These are phyloP conservation scores for Colletotrichum tamarilloi DNA, from an alignment of 2,329 filamentous ascomycete genomes.

Conservation along the genomic window DNA sequence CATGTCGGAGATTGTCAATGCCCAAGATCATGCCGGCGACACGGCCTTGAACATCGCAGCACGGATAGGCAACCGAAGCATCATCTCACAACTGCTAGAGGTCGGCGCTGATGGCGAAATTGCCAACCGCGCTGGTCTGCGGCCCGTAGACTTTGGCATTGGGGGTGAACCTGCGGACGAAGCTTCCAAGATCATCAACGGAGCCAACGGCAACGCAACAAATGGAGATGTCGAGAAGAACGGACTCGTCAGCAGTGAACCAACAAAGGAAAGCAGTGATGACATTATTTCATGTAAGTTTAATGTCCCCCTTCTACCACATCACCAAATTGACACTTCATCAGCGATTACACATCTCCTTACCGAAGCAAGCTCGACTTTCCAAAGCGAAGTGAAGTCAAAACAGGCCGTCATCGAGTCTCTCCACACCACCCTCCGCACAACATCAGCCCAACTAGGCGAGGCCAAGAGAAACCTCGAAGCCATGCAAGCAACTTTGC, in stretches of 20 bases:
- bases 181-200: constrained; percentile 30
- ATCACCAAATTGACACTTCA: constrained; percentile 42
- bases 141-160: constrained; percentile 94
- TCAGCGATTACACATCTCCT: constrained; percentile 85
- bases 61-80: constrained; percentile 90
- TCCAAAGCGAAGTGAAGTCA: constrained; percentile 81
- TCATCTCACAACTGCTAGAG: constrained; percentile 96
- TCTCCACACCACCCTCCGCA: constrained; percentile 83
- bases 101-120: constrained; percentile 95
- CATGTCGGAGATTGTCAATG: constrained; percentile 97
- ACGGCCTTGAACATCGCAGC: constrained; percentile 95
- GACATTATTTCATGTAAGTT: constrained; percentile 83
- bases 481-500: constrained; percentile 73
- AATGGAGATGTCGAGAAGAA: constrained; percentile 60
- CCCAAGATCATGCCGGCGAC: constrained; percentile 92
- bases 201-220: not conserved
- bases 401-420: constrained; percentile 88
- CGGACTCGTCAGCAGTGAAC: constrained; percentile 59
- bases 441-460: constrained; percentile 81
- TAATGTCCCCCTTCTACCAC: not conserved
- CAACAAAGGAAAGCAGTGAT: constrained; percentile 78
- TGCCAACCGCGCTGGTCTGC: constrained; percentile 87
- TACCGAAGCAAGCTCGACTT: constrained; percentile 80
- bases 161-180: constrained; percentile 70
- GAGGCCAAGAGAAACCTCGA: constrained; percentile 82